These are phyloP conservation scores for Ustilago cynodontis DNA, from an alignment of 1,284 basidiomycete genomes.

Conservation along the genomic window DNA sequence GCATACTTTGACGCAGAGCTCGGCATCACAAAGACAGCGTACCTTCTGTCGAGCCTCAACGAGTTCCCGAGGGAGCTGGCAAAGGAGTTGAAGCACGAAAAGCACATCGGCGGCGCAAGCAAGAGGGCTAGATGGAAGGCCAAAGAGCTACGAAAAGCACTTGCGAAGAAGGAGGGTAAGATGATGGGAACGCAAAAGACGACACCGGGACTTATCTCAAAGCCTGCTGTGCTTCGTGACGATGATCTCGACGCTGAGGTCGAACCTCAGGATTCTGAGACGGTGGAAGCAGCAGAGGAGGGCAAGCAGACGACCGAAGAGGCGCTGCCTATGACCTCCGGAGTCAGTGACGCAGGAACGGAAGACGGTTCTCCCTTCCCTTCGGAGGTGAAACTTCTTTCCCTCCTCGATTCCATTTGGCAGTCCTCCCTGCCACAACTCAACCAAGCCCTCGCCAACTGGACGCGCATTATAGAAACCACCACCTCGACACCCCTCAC, in stretches of 20 bases:
- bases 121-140: conserved; percentile 45
- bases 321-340: conserved; percentile 14
- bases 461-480: conserved; percentile 24
- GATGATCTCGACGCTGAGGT: conserved; percentile 6
- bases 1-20: conserved; percentile 46
- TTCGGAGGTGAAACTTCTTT: conserved; percentile 47
- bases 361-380: conserved; percentile 40
- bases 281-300: background rate
- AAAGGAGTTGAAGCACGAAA: conserved; percentile 46
- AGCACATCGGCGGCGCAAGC: conserved; percentile 40
- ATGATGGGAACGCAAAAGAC: conserved; percentile 44
- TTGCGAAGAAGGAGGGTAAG: conserved; percentile 37
- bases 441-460: conserved; percentile 34
- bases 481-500: conserved; percentile 2
- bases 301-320: background rate
- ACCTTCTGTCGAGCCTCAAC: conserved; percentile 21
- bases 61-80: conserved; percentile 42
- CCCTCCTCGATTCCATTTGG: conserved; percentile 46
- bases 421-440: conserved; percentile 22
- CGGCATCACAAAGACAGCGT: conserved; percentile 40
- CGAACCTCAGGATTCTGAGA: background rate
- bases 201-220: conserved; percentile 26
- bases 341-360: conserved; percentile 19
- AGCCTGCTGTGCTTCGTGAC: conserved; percentile 23
- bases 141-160: conserved; percentile 35